phyloP scores from a whole-genome alignment of 768 basidiomycete genomes.

The Baorangia bicolor region DNA sequence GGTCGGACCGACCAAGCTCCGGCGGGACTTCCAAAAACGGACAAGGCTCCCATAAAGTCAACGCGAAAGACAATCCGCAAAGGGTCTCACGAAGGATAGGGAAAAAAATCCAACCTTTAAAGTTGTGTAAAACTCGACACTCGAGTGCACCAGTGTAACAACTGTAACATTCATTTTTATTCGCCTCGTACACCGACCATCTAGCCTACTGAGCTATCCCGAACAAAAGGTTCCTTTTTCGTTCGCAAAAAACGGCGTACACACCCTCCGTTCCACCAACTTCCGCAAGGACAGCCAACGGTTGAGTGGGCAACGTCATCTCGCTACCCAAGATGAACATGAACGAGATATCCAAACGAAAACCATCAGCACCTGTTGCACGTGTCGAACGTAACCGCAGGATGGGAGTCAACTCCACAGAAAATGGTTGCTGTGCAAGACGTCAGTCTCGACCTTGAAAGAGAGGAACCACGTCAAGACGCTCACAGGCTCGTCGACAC shows the following conservation, averaged over 20 bases:
- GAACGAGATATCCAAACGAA: constrained; percentile 49
- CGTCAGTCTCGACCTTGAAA: background rate
- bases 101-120: background rate
- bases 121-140: no score
- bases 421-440: constrained; percentile 44
- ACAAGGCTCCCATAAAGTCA: background rate
- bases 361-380: constrained; percentile 28
- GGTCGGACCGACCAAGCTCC: background rate
- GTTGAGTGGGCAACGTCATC: constrained; percentile 35
- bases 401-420: constrained; percentile 55
- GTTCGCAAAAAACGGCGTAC: no score
- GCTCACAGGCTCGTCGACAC: constrained; percentile 48
- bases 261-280: no score
- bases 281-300: no score
- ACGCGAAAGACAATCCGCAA: background rate
- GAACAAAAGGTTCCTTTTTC: background rate
- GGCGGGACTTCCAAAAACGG: constrained; percentile 7
- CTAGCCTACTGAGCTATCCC: background rate
- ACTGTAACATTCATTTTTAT: background rate
- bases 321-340: constrained; percentile 46
- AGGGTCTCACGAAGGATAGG: background rate
- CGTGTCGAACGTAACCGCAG: constrained; percentile 48
- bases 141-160: background rate
- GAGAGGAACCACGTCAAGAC: background rate
- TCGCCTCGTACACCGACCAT: background rate